Evolutionary conservation across 1,284 basidiomycete species (phyloP).

Genomic region (Neonothopanus nambi): DNA sequence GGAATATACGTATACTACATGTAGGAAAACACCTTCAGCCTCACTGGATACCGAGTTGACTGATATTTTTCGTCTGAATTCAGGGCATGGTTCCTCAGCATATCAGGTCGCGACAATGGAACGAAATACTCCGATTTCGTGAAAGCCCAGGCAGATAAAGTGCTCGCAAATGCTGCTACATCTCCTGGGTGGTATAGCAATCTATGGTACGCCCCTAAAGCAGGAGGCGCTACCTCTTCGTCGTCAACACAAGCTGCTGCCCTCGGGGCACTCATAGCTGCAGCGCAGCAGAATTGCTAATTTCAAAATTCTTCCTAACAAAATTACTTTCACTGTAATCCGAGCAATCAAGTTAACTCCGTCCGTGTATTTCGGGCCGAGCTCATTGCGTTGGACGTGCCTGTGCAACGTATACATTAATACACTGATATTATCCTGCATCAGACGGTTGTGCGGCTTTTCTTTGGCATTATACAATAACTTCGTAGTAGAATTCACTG

Average conservation of each 20-base stretch:
- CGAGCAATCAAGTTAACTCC: no score
- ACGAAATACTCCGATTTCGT: slow-evolving; percentile 17
- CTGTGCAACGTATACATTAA: no score
- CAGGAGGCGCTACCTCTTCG: slow-evolving; percentile 10
- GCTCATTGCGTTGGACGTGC: no score
- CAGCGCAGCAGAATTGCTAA: slow-evolving; percentile 21
- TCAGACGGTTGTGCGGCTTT: no score
- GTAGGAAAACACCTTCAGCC: not conserved
- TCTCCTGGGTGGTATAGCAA: slow-evolving; percentile 14
- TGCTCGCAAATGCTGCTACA: slow-evolving; percentile 16
- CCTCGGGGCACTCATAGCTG: slow-evolving; percentile 22
- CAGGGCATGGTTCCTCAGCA: slow-evolving; percentile 22
- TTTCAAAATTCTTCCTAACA: no score
- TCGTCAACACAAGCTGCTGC: slow-evolving; percentile 21
- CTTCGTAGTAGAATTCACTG: no score
- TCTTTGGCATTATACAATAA: no score
- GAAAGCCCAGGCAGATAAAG: slow-evolving; percentile 18
- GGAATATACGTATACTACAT: slow-evolving; percentile 21
- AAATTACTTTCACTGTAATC: no score
- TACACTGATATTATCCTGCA: no score
- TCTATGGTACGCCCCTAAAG: slow-evolving; percentile 15
- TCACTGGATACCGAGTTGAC: no score
- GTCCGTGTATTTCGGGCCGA: no score
- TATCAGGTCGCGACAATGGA: slow-evolving; percentile 21
- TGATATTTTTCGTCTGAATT: not conserved